Base-by-base conservation (phyloP, 2,329 filamentous ascomycete species). In the Madurella mycetomatis region DNA sequence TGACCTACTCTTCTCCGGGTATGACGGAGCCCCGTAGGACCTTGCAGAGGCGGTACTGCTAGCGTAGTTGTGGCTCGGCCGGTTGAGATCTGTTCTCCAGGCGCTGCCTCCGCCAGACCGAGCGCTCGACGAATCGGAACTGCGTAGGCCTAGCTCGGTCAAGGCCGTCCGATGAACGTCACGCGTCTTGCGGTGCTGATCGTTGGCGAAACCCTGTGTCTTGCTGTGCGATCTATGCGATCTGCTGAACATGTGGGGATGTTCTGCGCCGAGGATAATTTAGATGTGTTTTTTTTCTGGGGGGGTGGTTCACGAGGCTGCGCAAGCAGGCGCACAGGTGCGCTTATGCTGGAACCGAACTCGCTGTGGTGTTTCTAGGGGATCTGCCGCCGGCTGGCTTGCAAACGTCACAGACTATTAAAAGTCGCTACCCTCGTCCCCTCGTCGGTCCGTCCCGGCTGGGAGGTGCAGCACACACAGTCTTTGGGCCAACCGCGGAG, bases 241-340 rank as follows among this genome's bases (percentile, higher is more conserved):
- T 70, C 73, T 73, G 70, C 69, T 70, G 65, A 76, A 76, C 74
- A 76, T 76, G 69, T 72, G 72, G 66, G 63, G 41, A 52, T 55
- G 18, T 42, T 46, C 48, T 37, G 49, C 45, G 55, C 52, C 57
- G 50, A 53, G 43, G 53, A 50, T 16, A 43, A 39, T 19, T 31
- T 43, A 30, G 30, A 17, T 43, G 49, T 25, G 25, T 5, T 12
- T 16, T 42, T 48, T 41, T 52, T 53, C 47, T 18, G 42, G 47
- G 7, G 7, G 12, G 13, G 34, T 4, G 42, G 41, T 48, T 42
- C 39, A 45, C 18, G 31, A 32, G 44, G 53, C 32, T 49, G 48
- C 42, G 40, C 47, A 53, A 48, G 52, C 41, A 53, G 46, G 39
- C 41, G 51, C 40, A 47, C 42, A 48, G 44, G 18, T 44, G 47